Base-by-base conservation (phyloP, 1,284 basidiomycete genomes). In the Malassezia dermatis region DNA sequence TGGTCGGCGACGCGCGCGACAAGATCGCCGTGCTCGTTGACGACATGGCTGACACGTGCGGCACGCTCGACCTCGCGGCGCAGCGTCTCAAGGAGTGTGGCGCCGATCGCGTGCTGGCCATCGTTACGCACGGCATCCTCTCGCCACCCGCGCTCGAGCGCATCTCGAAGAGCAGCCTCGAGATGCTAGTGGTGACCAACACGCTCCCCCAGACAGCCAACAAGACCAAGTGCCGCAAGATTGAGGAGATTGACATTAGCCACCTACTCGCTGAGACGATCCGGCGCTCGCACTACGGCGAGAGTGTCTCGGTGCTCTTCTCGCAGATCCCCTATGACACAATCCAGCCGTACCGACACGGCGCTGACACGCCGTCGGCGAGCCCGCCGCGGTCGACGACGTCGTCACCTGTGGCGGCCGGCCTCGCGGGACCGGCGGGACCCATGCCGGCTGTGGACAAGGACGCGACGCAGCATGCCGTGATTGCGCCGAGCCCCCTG, bases 11-110 rank as follows among this genome's bases (percentile, higher is more conserved):
- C 67, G 91, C 93, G 62, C 83, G 83, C 69, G 89, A 85, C 76
- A 98, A 98, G 79, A 81, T 86, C 40, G 94, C 93, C 53, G 89
- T 99, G 61, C 81, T 99, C n/a, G 91, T 98, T 48, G 94, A 98
- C 80, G 94, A 99, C 79, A 99, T 99, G 94, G 75, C 94, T 48
- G 94, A 99, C 77, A 98, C 94, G 39, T 99, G 94, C 74, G 94
- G 94, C 40, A 99, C 94, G 55, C 81, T 99, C 51, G 90, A 89
- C 65, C 81, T 95, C 35, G 94, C 94, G 1, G 87, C 94, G 3
- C 80, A 83, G 62, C 88, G 93, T 67, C 81, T 99, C 40, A 79
- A 86, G 43, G 89, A 96, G 72, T 88, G 89, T 8, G 94, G 94
- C 2, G 93, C 90, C 11, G 77, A 79, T 42, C 83, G 84, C 73